Percentiles rank a stretch among this genome's conserved stretches.
Conservation (phyloP, 306 rosid genomes). For the Amphicarpaea edgeworthii region DNA sequence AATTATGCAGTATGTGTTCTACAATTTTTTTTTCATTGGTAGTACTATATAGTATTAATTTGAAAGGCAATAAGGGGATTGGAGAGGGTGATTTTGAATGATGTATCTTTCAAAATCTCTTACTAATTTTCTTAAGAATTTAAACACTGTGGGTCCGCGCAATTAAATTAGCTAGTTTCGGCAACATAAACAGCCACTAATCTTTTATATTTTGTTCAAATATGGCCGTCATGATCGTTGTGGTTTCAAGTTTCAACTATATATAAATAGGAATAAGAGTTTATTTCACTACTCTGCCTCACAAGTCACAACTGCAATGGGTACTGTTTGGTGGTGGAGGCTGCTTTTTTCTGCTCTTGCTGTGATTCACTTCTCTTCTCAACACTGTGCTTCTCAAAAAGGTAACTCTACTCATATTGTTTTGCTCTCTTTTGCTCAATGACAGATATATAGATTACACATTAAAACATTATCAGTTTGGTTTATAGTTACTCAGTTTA, state of each 20-base stretch:
- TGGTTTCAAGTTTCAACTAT: neutral
- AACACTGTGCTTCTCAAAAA: conserved; percentile 48
- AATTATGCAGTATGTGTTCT: neutral
- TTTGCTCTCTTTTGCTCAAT: neutral
- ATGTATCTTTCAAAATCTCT: conserved; percentile 25
- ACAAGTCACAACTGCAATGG: conserved; percentile 39
- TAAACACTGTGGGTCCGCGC: neutral
- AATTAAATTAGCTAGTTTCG: neutral
- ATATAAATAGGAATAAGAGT: conserved; percentile 8
- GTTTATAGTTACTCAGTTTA: too few species aligned
- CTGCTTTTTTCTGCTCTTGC: conserved; percentile 47
- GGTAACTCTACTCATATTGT: conserved; percentile 41
- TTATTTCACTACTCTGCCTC: neutral
- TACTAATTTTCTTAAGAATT: conserved; percentile 51
- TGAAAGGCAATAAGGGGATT: neutral
- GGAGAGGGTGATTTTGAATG: neutral
- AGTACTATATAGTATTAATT: neutral
- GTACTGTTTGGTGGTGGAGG: conserved; percentile 51
- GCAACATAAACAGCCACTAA: neutral
- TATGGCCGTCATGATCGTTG: conserved; percentile 44
- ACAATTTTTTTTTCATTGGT: neutral
- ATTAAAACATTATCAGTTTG: too few species aligned
- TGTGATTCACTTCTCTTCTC: conserved; percentile 53
- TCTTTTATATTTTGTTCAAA: conserved; percentile 4
- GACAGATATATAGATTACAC: too few species aligned